Evolutionary conservation across 129 eudicot genomes (phyloP), one percentile per base, ranked within the genome.

Genomic region (Centrapalus pauciflorus): DNA sequence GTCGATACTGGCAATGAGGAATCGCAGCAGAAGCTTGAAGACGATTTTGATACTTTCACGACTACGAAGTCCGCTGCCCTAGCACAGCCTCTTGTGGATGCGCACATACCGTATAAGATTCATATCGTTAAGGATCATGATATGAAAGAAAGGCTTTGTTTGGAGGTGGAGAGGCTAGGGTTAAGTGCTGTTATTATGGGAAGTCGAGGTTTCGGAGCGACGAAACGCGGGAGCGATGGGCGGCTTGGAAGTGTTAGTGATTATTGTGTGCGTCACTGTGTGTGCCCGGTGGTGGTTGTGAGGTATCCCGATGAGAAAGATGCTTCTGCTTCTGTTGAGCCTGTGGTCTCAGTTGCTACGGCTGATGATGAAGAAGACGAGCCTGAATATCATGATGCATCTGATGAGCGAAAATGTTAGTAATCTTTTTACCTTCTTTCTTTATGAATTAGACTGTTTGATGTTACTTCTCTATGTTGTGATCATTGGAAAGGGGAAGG

Each of bases 111-210:
- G 67, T 90, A 72, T 55, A 90, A 90, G 70, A 90, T 90, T 12
- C 97, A 90, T 63, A 90, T 90, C 1, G 97, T 90, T 4, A 90
- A 90, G 66, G 97, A 90, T 76, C 97, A 90, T 43, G 97, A 90
- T 23, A 90, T 90, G 97, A 87, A 76, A 81, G 97, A 90, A 82
- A 74, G 97, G 75, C 76, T 90, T 35, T 90, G 97, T 58, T 69
- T 90, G 76, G 97, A 90, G 65, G 95, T 90, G 5, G 97, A 90
- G 90, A 82, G 97, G 83, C 59, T 87, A 35, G 97, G 97, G 16
- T 72, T 90, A 50, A 82, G 87, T 34, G 89, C 97, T 3, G 82
- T 90, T 30, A 87, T 90, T 14, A 90, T 90, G 97, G 97, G 97
- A 57, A 90, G 97, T 60, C 55, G 97, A 24, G 97, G 97, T 1